Evolutionary conservation across 176 grass and related monocot genomes (phyloP).

Genomic region (Juncus effusus): DNA sequence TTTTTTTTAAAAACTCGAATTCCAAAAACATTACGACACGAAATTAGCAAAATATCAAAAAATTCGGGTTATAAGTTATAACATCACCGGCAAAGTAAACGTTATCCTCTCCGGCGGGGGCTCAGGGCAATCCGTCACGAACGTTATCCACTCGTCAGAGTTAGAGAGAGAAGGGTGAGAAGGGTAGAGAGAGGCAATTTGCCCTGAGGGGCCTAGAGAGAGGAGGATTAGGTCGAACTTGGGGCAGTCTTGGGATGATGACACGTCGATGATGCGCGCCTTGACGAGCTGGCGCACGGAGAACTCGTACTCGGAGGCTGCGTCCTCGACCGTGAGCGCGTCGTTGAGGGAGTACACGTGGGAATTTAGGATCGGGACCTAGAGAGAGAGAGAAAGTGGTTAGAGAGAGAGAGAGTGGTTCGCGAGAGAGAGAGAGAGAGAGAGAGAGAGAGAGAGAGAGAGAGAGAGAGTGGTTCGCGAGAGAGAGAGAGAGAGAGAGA

Average conservation of each 20-base stretch:
- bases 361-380: slow-evolving; percentile 58
- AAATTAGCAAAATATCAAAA: no score
- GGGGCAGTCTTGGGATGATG: slow-evolving; percentile 48
- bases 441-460: slow-evolving; percentile 10
- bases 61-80: no score
- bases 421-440: slow-evolving; percentile 40
- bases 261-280: slow-evolving; percentile 36
- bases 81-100: slow-evolving; percentile 47
- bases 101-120: slow-evolving; percentile 66
- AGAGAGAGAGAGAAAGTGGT: slow-evolving; percentile 28
- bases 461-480: slow-evolving; percentile 44
- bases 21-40: no score
- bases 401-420: slow-evolving; percentile 3
- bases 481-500: slow-evolving; percentile 30
- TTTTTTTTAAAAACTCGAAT: no score
- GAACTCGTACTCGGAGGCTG: slow-evolving; percentile 55
- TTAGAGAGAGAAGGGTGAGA: slow-evolving; percentile 41
- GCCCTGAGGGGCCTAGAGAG: slow-evolving; percentile 41
- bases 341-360: slow-evolving; percentile 67
- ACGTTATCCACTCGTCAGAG: slow-evolving; percentile 53
- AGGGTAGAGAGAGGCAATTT: slow-evolving; percentile 53
- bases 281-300: slow-evolving; percentile 55
- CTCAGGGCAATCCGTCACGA: slow-evolving; percentile 49
- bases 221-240: slow-evolving; percentile 67
- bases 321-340: slow-evolving; percentile 46